Percentiles rank a stretch among this genome's conserved stretches.
Evolutionary conservation across 371 early-diverging fungal species (phyloP).

Genomic region (Quaeritorhiza haematococci): DNA sequence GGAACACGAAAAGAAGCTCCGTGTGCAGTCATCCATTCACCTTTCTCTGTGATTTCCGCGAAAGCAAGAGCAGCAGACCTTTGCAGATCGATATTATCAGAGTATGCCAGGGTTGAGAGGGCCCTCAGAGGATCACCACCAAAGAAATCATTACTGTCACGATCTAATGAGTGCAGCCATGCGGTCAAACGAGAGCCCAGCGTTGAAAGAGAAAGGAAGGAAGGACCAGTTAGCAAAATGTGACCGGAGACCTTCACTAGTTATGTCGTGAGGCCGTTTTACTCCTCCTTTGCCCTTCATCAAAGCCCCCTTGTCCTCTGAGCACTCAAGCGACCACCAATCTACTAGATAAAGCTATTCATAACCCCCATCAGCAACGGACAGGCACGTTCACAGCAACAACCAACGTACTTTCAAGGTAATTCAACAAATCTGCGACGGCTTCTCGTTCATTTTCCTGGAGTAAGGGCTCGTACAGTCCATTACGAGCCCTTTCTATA

Average conservation of each 20-base stretch:
- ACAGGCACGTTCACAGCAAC: too few species aligned
- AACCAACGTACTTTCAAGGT: slow-evolving; percentile 79
- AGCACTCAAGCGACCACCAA: too few species aligned
- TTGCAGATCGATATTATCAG: slow-evolving; percentile 80
- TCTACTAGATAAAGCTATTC: too few species aligned
- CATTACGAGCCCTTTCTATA: too few species aligned
- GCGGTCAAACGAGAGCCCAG: slow-evolving; percentile 5
- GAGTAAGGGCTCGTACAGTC: slow-evolving; percentile 70
- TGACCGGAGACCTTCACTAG: too few species aligned
- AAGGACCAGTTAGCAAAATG: too few species aligned
- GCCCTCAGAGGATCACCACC: slow-evolving; percentile 81
- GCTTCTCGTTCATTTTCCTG: slow-evolving; percentile 83
- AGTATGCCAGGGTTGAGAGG: slow-evolving; percentile 76
- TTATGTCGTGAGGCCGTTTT: too few species aligned
- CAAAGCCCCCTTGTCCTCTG: too few species aligned
- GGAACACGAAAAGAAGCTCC: too few species aligned
- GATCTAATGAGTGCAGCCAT: too few species aligned
- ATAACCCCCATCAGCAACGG: too few species aligned
- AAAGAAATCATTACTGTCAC: slow-evolving; percentile 76
- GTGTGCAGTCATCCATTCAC: slow-evolving; percentile 35
- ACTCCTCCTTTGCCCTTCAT: too few species aligned
- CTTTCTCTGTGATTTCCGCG: slow-evolving; percentile 87
- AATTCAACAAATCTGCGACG: slow-evolving; percentile 74
- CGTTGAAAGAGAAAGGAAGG: slow-evolving; percentile 15
- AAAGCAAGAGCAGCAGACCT: slow-evolving; percentile 87